Percentiles rank a stretch among this genome's conserved stretches.
Conservation (phyloP, 2,329 filamentous ascomycete species). For the Cryphonectria radicalis region DNA sequence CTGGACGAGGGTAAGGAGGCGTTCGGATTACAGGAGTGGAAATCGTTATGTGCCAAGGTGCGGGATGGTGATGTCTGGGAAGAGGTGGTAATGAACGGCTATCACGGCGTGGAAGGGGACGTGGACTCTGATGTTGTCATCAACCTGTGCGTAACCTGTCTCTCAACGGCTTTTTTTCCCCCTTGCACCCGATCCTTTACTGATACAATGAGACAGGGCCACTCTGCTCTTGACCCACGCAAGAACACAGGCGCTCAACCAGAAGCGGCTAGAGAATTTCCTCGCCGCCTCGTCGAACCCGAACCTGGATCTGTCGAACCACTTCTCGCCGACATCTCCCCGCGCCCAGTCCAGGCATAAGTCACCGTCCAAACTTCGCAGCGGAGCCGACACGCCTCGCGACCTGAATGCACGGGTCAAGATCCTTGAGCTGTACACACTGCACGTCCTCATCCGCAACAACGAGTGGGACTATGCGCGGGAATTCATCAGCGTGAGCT, state of each 20-base stretch:
- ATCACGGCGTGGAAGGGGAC: conserved; percentile 84
- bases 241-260: conserved; percentile 79
- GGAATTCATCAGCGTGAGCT: conserved; percentile 85
- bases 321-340: conserved; percentile 54
- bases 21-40: conserved; percentile 87
- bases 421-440: conserved; percentile 91
- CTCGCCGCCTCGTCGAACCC: conserved; percentile 77
- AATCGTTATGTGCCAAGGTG: conserved; percentile 78
- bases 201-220: conserved; percentile 60
- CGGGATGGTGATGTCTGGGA: conserved; percentile 94
- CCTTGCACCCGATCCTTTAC: conserved; percentile 27
- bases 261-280: conserved; percentile 85
- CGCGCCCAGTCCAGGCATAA: conserved; percentile 44
- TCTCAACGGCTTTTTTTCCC: background rate
- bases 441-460: conserved; percentile 92
- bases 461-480: conserved; percentile 95
- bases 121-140: conserved; percentile 95
- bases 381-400: conserved; percentile 79
- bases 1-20: conserved; percentile 86
- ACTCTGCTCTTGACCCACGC: conserved; percentile 92
- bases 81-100: conserved; percentile 84
- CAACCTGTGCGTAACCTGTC: conserved; percentile 65
- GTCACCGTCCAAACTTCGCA: conserved; percentile 53
- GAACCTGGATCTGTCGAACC: conserved; percentile 71
- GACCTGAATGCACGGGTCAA: conserved; percentile 86